A percentile compares a stretch with the other conserved stretches of the same genome.
Conservation (phyloP, 306 rosid genomes). For the Rosa persica region DNA sequence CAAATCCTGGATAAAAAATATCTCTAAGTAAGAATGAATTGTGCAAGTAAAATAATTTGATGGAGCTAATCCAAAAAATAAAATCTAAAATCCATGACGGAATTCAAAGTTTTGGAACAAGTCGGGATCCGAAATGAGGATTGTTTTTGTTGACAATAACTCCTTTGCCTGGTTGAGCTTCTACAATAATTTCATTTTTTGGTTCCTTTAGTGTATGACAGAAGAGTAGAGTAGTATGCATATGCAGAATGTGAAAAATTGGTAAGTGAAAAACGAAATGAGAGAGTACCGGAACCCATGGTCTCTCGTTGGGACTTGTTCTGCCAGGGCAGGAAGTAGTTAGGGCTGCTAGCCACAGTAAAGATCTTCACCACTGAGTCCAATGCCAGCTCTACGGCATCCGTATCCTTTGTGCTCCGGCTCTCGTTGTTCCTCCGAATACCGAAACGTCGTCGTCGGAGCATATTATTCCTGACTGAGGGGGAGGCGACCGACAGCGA, state of each 20-base stretch:
- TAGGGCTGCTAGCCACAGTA: slow-evolving; percentile 83
- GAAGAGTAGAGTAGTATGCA: too few species aligned
- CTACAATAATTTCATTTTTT: too few species aligned
- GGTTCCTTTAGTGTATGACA: neutral
- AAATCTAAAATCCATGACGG: neutral
- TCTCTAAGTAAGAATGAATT: slow-evolving; percentile 8
- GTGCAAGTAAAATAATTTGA: slow-evolving; percentile 7
- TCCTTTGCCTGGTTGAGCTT: too few species aligned
- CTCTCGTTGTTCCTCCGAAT: neutral
- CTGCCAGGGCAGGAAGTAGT: slow-evolving; percentile 90
- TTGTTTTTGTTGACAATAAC: too few species aligned
- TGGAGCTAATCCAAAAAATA: neutral
- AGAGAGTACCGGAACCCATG: slow-evolving; percentile 70
- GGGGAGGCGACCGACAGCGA: neutral
- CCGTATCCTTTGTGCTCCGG: slow-evolving; percentile 12
- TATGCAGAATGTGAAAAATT: too few species aligned
- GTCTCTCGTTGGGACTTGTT: slow-evolving; percentile 90
- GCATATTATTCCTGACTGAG: neutral
- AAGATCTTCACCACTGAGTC: slow-evolving; percentile 85
- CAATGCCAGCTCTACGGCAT: slow-evolving; percentile 68
- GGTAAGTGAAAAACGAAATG: neutral
- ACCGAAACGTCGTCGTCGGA: slow-evolving; percentile 8
- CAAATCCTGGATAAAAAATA: slow-evolving; percentile 51
- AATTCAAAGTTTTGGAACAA: neutral
- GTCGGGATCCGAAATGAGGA: neutral